phyloP scores from a whole-genome alignment of 352 stramenopile genomes.

The Globisporangium viniferum region DNA sequence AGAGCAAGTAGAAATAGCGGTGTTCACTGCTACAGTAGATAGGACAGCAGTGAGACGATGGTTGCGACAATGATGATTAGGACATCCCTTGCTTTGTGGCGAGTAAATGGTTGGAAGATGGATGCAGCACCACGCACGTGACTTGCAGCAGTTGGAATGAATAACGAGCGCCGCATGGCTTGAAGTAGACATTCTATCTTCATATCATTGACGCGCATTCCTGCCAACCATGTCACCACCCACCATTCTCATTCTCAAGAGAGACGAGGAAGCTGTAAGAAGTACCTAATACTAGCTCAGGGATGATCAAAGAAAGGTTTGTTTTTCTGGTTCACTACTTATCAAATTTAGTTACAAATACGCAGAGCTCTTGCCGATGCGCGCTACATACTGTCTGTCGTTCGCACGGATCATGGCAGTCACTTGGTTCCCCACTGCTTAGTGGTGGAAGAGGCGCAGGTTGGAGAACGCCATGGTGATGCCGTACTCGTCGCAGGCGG shows the following conservation, averaged over 20 bases:
- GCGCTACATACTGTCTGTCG: neutral
- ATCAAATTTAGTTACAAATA: slow-evolving; percentile 2
- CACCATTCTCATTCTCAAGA: neutral
- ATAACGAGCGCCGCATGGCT: neutral
- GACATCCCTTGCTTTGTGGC: neutral
- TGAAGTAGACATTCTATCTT: neutral
- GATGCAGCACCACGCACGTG: neutral
- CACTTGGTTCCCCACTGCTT: slow-evolving; percentile 27
- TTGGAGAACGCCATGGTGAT: slow-evolving; percentile 99
- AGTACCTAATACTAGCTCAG: neutral
- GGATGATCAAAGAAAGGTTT: neutral
- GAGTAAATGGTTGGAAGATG: neutral
- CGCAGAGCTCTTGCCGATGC: slow-evolving; percentile 3
- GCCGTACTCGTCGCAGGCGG: slow-evolving; percentile 96
- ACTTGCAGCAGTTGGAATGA: neutral
- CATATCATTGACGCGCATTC: neutral
- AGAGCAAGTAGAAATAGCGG: neutral
- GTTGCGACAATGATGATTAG: neutral
- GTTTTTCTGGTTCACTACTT: neutral
- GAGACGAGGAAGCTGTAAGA: neutral
- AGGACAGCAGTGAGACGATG: neutral
- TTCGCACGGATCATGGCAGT: neutral
- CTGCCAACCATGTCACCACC: neutral
- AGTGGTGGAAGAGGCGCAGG: slow-evolving; percentile 99
- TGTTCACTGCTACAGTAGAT: neutral